phyloP scores from a whole-genome alignment of 257 asterid genomes.

The Hygrophila difformis region DNA sequence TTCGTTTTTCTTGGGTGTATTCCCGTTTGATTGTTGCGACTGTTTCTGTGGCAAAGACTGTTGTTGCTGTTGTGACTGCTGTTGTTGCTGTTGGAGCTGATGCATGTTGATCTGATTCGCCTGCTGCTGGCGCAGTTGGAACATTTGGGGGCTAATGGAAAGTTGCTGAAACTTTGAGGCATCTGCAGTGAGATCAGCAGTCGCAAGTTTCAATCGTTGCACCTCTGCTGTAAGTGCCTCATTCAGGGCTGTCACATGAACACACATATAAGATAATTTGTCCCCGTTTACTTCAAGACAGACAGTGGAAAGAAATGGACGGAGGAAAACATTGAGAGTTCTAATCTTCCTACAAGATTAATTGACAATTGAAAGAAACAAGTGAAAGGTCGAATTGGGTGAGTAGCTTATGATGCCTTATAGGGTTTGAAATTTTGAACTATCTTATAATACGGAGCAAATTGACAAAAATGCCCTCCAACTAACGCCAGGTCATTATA shows the following conservation, averaged over 20 bases:
- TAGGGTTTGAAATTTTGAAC: too few species aligned
- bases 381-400: too few species aligned
- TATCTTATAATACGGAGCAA: too few species aligned
- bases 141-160: slow-evolving; percentile 44
- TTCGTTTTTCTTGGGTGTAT: slow-evolving; percentile 21
- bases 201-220: slow-evolving; percentile 52
- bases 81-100: slow-evolving; percentile 14
- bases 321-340: too few species aligned
- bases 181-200: slow-evolving; percentile 35
- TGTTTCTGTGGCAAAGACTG: slow-evolving; percentile 3
- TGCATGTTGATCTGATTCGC: slow-evolving; percentile 26
- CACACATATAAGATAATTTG: background rate
- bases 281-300: too few species aligned
- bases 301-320: too few species aligned
- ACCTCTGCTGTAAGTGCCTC: slow-evolving; percentile 59
- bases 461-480: too few species aligned
- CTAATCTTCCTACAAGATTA: too few species aligned
- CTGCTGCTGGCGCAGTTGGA: slow-evolving; percentile 39
- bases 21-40: slow-evolving; percentile 23
- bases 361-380: too few species aligned
- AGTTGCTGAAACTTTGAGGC: slow-evolving; percentile 46
- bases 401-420: too few species aligned
- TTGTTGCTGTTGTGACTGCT: slow-evolving; percentile 16
- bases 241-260: slow-evolving; percentile 45
- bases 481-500: too few species aligned